A percentile compares a stretch with the other conserved stretches of the same genome.
Evolutionary conservation across 2,329 filamentous ascomycete species (phyloP).

Genomic region (Zasmidium citrigriseum): DNA sequence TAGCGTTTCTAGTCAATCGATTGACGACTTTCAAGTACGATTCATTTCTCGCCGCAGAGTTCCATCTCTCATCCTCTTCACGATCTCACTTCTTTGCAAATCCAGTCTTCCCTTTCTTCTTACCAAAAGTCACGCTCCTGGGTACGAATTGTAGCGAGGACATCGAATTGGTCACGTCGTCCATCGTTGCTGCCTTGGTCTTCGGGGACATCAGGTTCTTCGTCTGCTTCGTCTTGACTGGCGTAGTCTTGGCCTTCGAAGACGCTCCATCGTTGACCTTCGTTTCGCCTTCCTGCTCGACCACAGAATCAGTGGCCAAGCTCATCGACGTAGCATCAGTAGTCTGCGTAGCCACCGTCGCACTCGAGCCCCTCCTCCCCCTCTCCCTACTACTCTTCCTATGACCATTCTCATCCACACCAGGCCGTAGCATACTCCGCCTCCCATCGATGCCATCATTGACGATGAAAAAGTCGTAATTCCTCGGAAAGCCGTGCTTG

Average conservation of each 20-base stretch:
- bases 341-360: constrained; percentile 22
- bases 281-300: neutral
- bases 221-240: neutral
- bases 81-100: constrained; percentile 26
- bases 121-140: constrained; percentile 25
- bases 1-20: no score
- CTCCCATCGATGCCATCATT: constrained; percentile 87
- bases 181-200: constrained; percentile 12
- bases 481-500: constrained; percentile 85
- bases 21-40: no score
- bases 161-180: constrained; percentile 23
- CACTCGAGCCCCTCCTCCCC: constrained; percentile 16
- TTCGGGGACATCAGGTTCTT: neutral
- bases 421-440: constrained; percentile 72
- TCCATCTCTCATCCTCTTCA: constrained; percentile 7
- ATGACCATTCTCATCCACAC: constrained; percentile 35
- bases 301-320: constrained; percentile 13
- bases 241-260: no score
- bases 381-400: constrained; percentile 34
- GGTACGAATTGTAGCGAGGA: constrained; percentile 27
- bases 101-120: constrained; percentile 24
- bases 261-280: no score
- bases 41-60: no score
- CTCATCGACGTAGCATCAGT: constrained; percentile 24
- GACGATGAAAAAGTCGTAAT: constrained; percentile 85